phyloP scores from a whole-genome alignment of 352 stramenopile species.

The Phytophthora aleatoria region DNA sequence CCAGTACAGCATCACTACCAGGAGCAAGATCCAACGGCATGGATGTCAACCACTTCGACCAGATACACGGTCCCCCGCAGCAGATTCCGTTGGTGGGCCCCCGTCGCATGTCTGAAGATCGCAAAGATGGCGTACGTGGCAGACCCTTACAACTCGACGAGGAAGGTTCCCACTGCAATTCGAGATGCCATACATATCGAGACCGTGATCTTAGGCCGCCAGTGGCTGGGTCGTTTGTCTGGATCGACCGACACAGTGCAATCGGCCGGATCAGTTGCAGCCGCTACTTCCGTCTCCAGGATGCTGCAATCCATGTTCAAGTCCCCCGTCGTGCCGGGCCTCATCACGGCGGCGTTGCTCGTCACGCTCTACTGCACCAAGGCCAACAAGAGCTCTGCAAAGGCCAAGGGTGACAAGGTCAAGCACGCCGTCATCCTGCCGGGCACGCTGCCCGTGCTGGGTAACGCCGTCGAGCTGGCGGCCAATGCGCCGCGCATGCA shows the following conservation, averaged over 20 bases:
- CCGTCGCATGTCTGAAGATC: background rate
- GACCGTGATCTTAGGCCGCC: conserved; percentile 1
- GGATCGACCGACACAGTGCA: conserved; percentile 11
- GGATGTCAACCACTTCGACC: background rate
- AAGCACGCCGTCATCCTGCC: conserved; percentile 32
- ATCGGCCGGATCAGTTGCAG: conserved; percentile 10
- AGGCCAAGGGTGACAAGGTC: conserved; percentile 25
- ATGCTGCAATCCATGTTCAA: conserved; percentile 37
- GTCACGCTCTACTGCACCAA: conserved; percentile 33
- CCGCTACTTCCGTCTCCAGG: background rate
- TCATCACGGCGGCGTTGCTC: conserved; percentile 31
- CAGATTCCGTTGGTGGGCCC: conserved; percentile 21
- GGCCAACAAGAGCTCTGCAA: conserved; percentile 13
- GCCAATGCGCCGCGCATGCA: conserved; percentile 42
- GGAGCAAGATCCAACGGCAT: background rate
- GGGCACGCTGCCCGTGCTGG: conserved; percentile 45
- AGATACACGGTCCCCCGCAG: background rate
- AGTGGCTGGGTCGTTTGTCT: conserved; percentile 9
- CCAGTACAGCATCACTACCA: conserved; percentile 1
- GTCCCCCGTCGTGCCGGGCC: conserved; percentile 24
- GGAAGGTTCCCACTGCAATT: conserved; percentile 24
- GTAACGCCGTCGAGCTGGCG: conserved; percentile 47
- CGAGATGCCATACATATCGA: conserved; percentile 9
- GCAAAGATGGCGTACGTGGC: conserved; percentile 11
- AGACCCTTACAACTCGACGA: conserved; percentile 24